Evolutionary conservation across 164 flowering plant species (phyloP).

Genomic region (Chimonanthus salicifolius): DNA sequence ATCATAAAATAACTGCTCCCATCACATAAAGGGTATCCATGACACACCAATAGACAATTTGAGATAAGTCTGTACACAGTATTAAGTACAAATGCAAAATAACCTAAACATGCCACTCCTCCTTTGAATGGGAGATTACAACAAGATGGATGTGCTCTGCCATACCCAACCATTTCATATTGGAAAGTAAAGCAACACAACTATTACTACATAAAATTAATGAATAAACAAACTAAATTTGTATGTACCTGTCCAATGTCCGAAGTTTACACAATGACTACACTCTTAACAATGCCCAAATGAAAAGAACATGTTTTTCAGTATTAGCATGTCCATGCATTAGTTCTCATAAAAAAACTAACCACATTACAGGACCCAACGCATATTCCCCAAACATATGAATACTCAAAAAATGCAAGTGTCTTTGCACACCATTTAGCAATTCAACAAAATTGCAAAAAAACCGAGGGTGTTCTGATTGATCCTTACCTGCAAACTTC

Average conservation of each 20-base stretch:
- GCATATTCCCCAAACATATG: not conserved
- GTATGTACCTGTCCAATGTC: not conserved
- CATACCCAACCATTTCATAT: no score
- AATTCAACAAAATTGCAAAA: not conserved
- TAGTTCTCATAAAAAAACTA: not conserved
- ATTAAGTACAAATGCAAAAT: no score
- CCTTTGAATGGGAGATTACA: no score
- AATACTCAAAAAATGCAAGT: not conserved
- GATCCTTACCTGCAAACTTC: slow-evolving; percentile 70
- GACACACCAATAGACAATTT: no score
- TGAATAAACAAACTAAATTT: no score
- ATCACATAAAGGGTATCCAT: no score
- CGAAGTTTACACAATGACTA: not conserved
- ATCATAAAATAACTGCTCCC: no score
- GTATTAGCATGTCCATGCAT: not conserved
- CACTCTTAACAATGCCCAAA: not conserved
- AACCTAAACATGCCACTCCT: no score
- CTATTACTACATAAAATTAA: no score
- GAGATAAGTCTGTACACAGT: no score
- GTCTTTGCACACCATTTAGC: not conserved
- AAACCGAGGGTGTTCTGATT: not conserved
- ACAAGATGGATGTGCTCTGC: no score
- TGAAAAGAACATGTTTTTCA: not conserved
- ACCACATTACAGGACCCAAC: not conserved
- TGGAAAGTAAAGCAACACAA: no score